Conservation (phyloP, 306 rosid species). For the Alnus rubra region DNA sequence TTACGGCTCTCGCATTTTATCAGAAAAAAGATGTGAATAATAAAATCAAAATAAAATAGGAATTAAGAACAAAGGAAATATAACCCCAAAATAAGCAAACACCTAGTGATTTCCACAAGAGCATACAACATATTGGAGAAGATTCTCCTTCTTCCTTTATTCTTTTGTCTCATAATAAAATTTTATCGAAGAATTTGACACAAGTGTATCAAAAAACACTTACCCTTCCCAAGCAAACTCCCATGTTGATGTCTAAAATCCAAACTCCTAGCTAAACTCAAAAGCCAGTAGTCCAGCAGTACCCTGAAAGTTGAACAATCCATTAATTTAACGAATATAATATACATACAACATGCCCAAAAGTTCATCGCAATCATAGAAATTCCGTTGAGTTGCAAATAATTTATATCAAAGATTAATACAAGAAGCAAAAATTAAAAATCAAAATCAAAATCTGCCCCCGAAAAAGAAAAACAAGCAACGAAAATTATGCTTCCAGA, state of each 20-base stretch:
- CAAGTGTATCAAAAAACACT: slow-evolving; percentile 15
- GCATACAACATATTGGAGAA: neutral
- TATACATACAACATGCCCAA: neutral
- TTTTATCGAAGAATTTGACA: slow-evolving; percentile 13
- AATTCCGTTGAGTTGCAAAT: slow-evolving; percentile 13
- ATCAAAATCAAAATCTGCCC: neutral
- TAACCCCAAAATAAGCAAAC: neutral
- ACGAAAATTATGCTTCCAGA: no score
- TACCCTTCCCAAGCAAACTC: slow-evolving; percentile 71
- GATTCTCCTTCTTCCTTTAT: neutral
- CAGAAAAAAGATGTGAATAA: neutral
- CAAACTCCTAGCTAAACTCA: slow-evolving; percentile 28
- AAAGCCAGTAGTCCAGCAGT: slow-evolving; percentile 16
- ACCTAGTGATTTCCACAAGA: neutral
- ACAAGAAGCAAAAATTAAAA: neutral
- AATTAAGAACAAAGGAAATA: neutral
- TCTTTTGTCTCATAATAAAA: neutral
- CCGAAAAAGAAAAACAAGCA: neutral
- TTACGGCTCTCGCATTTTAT: neutral
- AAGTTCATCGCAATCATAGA: slow-evolving; percentile 17
- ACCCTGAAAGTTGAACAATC: slow-evolving; percentile 39
- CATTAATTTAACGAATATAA: slow-evolving; percentile 14
- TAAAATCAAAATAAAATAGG: neutral
- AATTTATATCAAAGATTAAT: neutral
- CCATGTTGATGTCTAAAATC: slow-evolving; percentile 54